These are phyloP conservation scores for Ottelia alismoides DNA, from an alignment of 106 monocot genomes.

Conservation along the genomic window DNA sequence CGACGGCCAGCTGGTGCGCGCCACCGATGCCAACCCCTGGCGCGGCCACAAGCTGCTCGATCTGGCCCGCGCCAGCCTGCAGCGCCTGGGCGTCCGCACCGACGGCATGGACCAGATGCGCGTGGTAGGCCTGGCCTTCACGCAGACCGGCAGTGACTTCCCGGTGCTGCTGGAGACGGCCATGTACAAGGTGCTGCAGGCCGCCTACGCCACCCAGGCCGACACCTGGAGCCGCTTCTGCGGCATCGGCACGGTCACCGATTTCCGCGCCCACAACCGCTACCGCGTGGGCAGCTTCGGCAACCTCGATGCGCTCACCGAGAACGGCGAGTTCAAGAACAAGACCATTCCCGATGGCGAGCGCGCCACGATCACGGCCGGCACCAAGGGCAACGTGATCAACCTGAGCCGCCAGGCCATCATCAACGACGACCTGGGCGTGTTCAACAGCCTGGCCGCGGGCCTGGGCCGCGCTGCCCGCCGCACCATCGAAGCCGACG, in stretches of 20 bases:
- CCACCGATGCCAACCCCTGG: background rate
- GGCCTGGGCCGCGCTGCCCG: too few species aligned
- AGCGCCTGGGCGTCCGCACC: background rate
- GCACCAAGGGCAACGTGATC: background rate
- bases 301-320: slow-evolving; percentile 1
- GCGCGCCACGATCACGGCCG: background rate
- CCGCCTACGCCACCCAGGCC: background rate
- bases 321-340: background rate
- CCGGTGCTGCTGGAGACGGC: background rate
- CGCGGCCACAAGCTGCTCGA: background rate
- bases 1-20: background rate
- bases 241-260: background rate
- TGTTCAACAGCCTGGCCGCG: background rate
- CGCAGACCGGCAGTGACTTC: background rate
- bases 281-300: background rate
- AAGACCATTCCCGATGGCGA: background rate
- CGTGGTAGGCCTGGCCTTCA: background rate
- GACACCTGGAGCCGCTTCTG: background rate
- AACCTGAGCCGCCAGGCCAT: background rate
- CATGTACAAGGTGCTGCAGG: background rate
- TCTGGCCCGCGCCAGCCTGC: background rate
- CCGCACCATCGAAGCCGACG: background rate
- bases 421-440: background rate
- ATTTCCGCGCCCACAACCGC: background rate
- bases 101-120: background rate